Evolutionary conservation across 768 basidiomycete genomes (phyloP).

Genomic region (Podaxis sp.): DNA sequence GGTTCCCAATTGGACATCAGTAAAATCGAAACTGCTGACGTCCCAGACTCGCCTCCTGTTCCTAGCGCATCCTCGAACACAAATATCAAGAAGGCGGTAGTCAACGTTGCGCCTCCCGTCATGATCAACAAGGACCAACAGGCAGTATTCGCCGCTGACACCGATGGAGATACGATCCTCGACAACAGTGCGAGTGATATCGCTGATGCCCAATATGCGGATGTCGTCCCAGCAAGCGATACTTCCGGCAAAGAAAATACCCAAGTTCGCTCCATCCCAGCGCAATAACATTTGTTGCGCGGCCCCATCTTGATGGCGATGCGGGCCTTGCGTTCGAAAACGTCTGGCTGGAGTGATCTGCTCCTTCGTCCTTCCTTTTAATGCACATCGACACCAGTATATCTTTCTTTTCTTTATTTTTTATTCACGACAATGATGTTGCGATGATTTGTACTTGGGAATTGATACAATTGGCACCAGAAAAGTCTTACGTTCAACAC

Average conservation of each 20-base stretch:
- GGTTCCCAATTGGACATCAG: not conserved
- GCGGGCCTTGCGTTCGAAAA: not conserved
- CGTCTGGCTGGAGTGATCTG: not conserved
- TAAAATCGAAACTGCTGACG: not conserved
- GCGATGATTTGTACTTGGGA: not conserved
- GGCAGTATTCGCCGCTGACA: not conserved
- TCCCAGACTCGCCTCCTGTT: not conserved
- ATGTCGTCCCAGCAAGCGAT: not conserved
- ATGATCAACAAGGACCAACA: too few relatives aligned
- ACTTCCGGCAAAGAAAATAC: not conserved
- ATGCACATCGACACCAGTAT: not conserved
- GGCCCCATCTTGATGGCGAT: not conserved
- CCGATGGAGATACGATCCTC: not conserved
- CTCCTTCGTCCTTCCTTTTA: not conserved
- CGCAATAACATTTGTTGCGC: not conserved
- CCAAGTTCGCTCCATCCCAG: not conserved
- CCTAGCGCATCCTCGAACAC: not conserved
- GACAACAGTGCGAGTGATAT: not conserved
- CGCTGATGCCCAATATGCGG: not conserved
- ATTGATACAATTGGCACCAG: not conserved
- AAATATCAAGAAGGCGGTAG: too few relatives aligned
- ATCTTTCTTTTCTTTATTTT: not conserved
- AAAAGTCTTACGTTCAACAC: not conserved
- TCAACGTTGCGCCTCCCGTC: not conserved
- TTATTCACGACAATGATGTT: not conserved